phyloP scores from a whole-genome alignment of 139 green algal species.

The Desmodesmus armatus region DNA sequence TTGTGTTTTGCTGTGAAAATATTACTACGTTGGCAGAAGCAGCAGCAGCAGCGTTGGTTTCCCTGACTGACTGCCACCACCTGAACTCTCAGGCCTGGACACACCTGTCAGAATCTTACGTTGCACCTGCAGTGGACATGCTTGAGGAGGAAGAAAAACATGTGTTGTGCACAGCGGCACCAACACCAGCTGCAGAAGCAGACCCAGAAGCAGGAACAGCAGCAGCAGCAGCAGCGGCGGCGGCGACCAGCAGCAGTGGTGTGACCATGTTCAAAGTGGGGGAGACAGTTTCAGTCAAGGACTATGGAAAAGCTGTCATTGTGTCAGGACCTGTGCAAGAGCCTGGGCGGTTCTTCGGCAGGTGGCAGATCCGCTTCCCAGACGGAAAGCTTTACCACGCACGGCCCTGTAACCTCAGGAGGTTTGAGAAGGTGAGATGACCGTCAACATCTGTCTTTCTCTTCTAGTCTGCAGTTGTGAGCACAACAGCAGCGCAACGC shows the following conservation, averaged over 20 bases:
- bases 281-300: conserved; percentile 38
- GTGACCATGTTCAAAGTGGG: conserved; percentile 19
- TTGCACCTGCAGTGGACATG: too few species aligned
- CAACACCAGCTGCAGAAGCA: background rate
- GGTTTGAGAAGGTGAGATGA: too few species aligned
- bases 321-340: background rate
- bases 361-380: too few species aligned
- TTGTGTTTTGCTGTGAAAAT: too few species aligned
- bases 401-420: too few species aligned
- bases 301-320: conserved; percentile 36
- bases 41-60: background rate
- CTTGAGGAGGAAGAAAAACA: background rate
- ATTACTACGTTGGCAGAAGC: background rate
- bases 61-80: background rate
- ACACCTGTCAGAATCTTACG: too few species aligned
- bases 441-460: too few species aligned
- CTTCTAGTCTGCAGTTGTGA: too few species aligned
- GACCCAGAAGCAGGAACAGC: background rate
- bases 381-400: too few species aligned
- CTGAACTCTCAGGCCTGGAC: too few species aligned
- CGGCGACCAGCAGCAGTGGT: conserved; percentile 12
- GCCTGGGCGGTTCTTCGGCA: too few species aligned
- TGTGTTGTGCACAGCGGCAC: background rate
- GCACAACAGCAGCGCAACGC: too few species aligned
- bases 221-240: conserved; percentile 6